phyloP scores from a whole-genome alignment of 495 filamentous ascomycete genomes.

The Talaromyces adpressus region DNA sequence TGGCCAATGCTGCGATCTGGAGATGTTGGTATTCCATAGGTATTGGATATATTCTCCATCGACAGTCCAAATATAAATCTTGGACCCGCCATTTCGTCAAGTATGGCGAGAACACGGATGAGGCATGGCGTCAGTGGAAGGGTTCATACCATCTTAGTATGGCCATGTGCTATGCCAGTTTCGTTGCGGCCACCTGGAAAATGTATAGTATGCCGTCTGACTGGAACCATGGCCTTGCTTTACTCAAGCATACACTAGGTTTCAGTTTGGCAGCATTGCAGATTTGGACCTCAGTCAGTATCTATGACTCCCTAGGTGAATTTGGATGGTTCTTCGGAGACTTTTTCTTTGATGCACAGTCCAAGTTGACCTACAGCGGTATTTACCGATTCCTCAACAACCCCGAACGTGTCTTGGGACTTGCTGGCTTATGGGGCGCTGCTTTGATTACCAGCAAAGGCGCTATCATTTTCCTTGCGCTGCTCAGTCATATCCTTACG shows the following conservation, averaged over 20 bases:
- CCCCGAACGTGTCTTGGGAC: slow-evolving; percentile 86
- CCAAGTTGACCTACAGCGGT: slow-evolving; percentile 88
- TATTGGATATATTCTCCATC: slow-evolving; percentile 74
- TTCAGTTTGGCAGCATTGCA: slow-evolving; percentile 76
- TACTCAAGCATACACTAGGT: slow-evolving; percentile 83
- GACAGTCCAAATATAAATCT: slow-evolving; percentile 79
- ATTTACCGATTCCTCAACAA: slow-evolving; percentile 99
- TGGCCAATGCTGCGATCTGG: slow-evolving; percentile 72
- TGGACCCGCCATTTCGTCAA: slow-evolving; percentile 98
- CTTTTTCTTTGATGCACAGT: slow-evolving; percentile 81
- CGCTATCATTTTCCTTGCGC: slow-evolving; percentile 73
- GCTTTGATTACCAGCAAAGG: slow-evolving; percentile 86
- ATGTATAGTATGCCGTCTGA: slow-evolving; percentile 81
- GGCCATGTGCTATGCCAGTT: slow-evolving; percentile 79
- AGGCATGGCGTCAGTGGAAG: slow-evolving; percentile 98
- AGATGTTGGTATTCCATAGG: slow-evolving; percentile 90
- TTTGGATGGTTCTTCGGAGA: slow-evolving; percentile 99
- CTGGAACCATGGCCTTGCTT: slow-evolving; percentile 75
- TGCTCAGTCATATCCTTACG: slow-evolving; percentile 77
- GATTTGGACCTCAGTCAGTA: slow-evolving; percentile 86
- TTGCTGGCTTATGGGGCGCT: slow-evolving; percentile 93
- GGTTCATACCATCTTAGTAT: slow-evolving; percentile 89
- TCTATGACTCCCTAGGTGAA: slow-evolving; percentile 93
- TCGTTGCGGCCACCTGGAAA: slow-evolving; percentile 91
- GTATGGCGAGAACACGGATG: slow-evolving; percentile 79